These are phyloP conservation scores for Solanum appendiculatum DNA, from an alignment of 257 asterid species.

Conservation along the genomic window DNA sequence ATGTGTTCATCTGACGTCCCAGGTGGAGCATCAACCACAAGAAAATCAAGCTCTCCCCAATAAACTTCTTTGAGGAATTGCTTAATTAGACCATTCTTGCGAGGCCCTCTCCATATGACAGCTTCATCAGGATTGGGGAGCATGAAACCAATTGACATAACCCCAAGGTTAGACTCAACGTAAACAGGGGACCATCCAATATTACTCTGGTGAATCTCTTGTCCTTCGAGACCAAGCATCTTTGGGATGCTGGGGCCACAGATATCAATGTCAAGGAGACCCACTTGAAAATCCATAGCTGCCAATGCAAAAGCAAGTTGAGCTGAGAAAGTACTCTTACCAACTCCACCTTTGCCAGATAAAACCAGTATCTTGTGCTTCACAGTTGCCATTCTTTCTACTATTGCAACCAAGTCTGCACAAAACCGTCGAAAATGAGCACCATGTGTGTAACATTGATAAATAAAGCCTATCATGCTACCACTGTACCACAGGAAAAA, in stretches of 20 bases:
- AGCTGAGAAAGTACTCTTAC: conserved; percentile 90
- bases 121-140: conserved; percentile 51
- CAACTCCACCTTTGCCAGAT: conserved; percentile 95
- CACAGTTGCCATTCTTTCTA: conserved; percentile 84
- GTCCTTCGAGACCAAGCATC: conserved; percentile 83
- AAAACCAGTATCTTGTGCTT: conserved; percentile 87
- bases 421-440: background rate
- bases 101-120: conserved; percentile 87
- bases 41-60: conserved; percentile 91
- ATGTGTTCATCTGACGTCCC: conserved; percentile 97
- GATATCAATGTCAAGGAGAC: conserved; percentile 87
- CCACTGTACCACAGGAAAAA: background rate
- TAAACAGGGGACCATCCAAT: conserved; percentile 91
- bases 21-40: conserved; percentile 89
- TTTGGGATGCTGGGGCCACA: conserved; percentile 94
- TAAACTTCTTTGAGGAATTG: conserved; percentile 77
- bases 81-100: conserved; percentile 69
- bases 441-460: background rate
- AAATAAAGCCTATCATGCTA: background rate
- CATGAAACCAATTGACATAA: conserved; percentile 65
- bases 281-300: conserved; percentile 74
- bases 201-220: conserved; percentile 52
- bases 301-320: conserved; percentile 81
- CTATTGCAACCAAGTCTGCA: conserved; percentile 65
- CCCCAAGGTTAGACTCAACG: conserved; percentile 86